These are phyloP conservation scores for Populus hybrid DNA, from an alignment of 441 rosid genomes.

Conservation along the genomic window DNA sequence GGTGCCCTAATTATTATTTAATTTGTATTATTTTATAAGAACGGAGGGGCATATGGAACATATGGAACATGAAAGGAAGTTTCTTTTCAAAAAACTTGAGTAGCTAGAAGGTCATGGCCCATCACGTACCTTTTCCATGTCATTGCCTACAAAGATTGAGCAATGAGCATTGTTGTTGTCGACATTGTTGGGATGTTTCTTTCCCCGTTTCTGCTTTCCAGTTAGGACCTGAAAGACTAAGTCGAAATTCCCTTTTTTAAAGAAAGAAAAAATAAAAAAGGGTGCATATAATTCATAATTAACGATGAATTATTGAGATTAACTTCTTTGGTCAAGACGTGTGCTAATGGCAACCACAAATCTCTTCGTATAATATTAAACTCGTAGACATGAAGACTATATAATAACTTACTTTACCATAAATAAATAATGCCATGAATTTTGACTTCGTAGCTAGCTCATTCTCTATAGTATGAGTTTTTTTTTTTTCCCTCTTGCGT, in stretches of 20 bases:
- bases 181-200: neutral
- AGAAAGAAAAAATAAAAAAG: no score
- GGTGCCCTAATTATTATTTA: no score
- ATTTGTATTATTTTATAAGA: no score
- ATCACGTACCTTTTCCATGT: neutral
- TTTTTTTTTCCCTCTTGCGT: no score
- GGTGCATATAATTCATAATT: neutral
- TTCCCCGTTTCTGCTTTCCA: neutral
- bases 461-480: no score
- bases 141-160: neutral
- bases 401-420: no score
- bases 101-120: no score
- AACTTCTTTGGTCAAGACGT: neutral
- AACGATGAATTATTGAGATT: neutral
- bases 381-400: no score
- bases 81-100: no score
- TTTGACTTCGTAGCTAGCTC: no score
- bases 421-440: no score
- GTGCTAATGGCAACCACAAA: neutral
- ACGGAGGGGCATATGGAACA: neutral
- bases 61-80: neutral
- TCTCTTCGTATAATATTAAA: no score
- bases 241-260: neutral
- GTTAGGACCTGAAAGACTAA: neutral
- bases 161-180: neutral